These are phyloP conservation scores for Cordyceps cicadae DNA, from an alignment of 2,329 filamentous ascomycete genomes.

Conservation along the genomic window DNA sequence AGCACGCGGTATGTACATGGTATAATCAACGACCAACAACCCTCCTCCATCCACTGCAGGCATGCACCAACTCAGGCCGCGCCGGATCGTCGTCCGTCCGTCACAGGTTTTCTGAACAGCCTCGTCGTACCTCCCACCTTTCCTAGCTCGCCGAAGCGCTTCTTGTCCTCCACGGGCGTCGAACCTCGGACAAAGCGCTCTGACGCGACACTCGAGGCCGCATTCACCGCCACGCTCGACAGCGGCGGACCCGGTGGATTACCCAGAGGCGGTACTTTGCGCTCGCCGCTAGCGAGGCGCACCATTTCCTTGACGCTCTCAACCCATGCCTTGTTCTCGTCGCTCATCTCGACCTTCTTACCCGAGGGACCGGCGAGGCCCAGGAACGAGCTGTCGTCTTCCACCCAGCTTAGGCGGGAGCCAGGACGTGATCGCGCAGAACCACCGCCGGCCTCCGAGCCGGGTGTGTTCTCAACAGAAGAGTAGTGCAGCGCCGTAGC, in stretches of 20 bases:
- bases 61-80: not conserved
- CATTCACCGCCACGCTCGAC: not conserved
- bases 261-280: conserved; percentile 23
- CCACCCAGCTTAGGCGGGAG: conserved; percentile 48
- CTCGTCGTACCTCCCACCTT: conserved; percentile 66
- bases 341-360: conserved; percentile 57
- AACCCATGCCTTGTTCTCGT: conserved; percentile 71
- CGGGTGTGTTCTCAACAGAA: conserved; percentile 34
- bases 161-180: conserved; percentile 18
- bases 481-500: conserved; percentile 30
- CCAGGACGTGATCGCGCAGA: conserved; percentile 38
- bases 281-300: conserved; percentile 57
- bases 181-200: not conserved
- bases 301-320: conserved; percentile 77
- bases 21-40: conserved; percentile 1
- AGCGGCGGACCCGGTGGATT: conserved; percentile 14
- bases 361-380: conserved; percentile 64
- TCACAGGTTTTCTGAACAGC: conserved; percentile 48
- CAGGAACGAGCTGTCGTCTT: conserved; percentile 50
- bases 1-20: conserved; percentile 2
- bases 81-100: conserved; percentile 1
- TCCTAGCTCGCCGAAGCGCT: conserved; percentile 59
- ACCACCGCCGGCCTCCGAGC: conserved; percentile 33
- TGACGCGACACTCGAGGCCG: not conserved
- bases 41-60: not conserved